Base-by-base conservation (phyloP, 192 early-diverging fungal genomes). In the Phycomyces nitens region DNA sequence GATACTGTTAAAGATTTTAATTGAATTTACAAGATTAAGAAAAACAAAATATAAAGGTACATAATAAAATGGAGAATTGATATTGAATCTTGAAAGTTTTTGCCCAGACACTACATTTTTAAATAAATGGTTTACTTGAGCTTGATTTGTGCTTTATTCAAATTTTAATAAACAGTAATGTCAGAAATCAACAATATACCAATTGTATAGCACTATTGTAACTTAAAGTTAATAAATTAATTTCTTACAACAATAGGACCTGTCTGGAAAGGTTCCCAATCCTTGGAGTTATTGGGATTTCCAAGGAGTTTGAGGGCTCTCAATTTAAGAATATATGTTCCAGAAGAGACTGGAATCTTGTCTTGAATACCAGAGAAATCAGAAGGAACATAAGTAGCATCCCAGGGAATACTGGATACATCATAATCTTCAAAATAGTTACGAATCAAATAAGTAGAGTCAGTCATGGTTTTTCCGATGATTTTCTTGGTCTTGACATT, bases 271-370 rank as follows among this genome's bases (percentile, higher is more conserved):
- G 14, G 14, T n/a, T 72, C 64, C 44, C 40, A 72, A 29, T 63
- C 61, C 24, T 43, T 39, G 20, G 51, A 20, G 38, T 66, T 72
- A 18, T 62, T 56, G 26, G 68, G 68, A 39, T 76, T 60, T 51
- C 69, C 74, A 22, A 76, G 27, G 7, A 68, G 41, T 40, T 64
- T 62, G 4, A 76, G 57, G 38, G 69, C 69, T 43, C 56, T 59
- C 7, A 67, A 52, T 3, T 38, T 41, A 44, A 71, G 56, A 26
- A 27, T 18, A n/a, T 76, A 76, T 20, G 50, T 51, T n/a, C 69
- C 74, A 23, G 52, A 20, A n/a, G 54, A 44, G 34, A 51, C 57
- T 49, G 53, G 53, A 16, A 59, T 53, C 22, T 59, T 49, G 23
- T 41, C 15, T 8, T n/a, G 22, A 49, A 43, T 43, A 10, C 34